Evolutionary conservation across 148 eudicot species (phyloP).

Genomic region (Limonium bicolor): DNA sequence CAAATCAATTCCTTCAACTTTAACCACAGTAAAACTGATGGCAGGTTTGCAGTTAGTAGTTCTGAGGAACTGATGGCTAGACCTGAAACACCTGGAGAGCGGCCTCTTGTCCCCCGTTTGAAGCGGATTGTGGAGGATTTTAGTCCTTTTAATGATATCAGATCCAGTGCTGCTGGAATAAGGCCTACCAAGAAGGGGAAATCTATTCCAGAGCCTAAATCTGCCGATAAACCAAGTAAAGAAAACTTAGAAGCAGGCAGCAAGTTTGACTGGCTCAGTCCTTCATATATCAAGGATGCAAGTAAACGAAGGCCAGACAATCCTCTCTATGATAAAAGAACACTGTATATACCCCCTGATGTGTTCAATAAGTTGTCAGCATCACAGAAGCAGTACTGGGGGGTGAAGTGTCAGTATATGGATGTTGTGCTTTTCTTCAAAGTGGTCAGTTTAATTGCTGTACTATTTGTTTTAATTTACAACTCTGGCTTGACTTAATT

Average conservation of each 20-base stretch:
- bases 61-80: conserved; percentile 22
- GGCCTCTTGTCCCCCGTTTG: conserved; percentile 60
- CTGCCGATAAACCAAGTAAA: conserved; percentile 13
- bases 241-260: conserved; percentile 29
- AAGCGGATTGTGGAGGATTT: conserved; percentile 70
- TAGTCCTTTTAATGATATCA: conserved; percentile 16
- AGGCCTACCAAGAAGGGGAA: conserved; percentile 46
- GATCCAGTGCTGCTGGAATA: conserved; percentile 12
- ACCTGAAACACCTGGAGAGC: conserved; percentile 64
- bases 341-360: conserved; percentile 81
- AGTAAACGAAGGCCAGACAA: conserved; percentile 65
- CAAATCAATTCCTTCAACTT: conserved; percentile 6
- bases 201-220: conserved; percentile 20
- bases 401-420: conserved; percentile 72
- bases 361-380: conserved; percentile 84
- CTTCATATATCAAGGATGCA: conserved; percentile 77
- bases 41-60: conserved; percentile 11
- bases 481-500: too few species aligned
- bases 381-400: conserved; percentile 97
- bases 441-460: conserved; percentile 53
- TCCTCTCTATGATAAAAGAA: conserved; percentile 63
- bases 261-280: conserved; percentile 89
- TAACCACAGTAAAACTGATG: conserved; percentile 9
- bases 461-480: background rate
- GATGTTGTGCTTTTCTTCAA: conserved; percentile 85